Conservation (phyloP, 2,329 filamentous ascomycete genomes). For the Fusarium sulawesiense region DNA sequence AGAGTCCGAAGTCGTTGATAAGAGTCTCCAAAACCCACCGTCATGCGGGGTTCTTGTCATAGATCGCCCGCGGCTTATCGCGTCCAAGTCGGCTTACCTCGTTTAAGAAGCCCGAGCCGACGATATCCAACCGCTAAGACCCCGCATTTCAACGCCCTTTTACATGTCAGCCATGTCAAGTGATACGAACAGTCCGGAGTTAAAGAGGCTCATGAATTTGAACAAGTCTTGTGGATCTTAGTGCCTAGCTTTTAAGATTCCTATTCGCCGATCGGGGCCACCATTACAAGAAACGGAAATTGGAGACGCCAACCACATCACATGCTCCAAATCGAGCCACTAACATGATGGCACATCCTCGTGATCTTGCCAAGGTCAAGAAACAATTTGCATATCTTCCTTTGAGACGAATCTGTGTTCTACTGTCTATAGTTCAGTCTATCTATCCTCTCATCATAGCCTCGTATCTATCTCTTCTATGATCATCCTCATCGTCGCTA, state of each 20-base stretch:
- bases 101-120: slow-evolving; percentile 22
- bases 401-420: no score
- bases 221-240: not conserved
- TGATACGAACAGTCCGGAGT: not conserved
- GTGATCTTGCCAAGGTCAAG: not conserved
- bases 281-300: not conserved
- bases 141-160: slow-evolving; percentile 29
- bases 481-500: slow-evolving; percentile 3
- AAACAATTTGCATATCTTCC: no score
- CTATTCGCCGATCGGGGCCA: not conserved
- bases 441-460: slow-evolving; percentile 2
- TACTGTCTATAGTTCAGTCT: not conserved
- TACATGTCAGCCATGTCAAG: slow-evolving; percentile 21
- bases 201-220: not conserved
- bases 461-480: not conserved
- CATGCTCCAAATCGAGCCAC: not conserved
- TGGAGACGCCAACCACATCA: not conserved
- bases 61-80: slow-evolving; percentile 24
- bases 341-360: not conserved
- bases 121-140: slow-evolving; percentile 28
- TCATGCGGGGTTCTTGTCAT: slow-evolving; percentile 17
- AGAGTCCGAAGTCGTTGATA: not conserved
- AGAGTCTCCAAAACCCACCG: slow-evolving; percentile 6
- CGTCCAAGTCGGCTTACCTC: not conserved
- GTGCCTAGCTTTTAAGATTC: rapidly evolving